phyloP scores from a whole-genome alignment of 495 filamentous ascomycete species.

The Aspergillus affinis region DNA sequence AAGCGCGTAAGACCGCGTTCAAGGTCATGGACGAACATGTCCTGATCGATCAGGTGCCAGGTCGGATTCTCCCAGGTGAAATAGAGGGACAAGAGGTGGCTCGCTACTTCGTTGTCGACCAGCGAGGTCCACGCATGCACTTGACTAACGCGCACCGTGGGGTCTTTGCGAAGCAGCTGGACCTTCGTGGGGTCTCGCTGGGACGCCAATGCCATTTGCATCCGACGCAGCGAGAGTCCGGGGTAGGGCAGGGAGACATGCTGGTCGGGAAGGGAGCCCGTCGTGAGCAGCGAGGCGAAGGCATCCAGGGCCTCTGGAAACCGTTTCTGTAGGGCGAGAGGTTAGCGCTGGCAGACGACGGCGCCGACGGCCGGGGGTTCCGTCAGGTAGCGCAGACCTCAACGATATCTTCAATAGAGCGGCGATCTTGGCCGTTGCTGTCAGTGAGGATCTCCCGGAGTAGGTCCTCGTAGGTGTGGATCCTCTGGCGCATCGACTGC shows the following conservation, averaged over 20 bases:
- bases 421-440: conserved; percentile 1
- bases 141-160: conserved; percentile 17
- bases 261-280: conserved; percentile 13
- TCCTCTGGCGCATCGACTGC: conserved; percentile 4
- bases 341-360: conserved; percentile 2
- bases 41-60: conserved; percentile 28
- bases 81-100: conserved; percentile 30
- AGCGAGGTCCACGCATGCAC: conserved; percentile 26
- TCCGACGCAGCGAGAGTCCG: conserved; percentile 18
- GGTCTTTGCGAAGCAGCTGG: conserved; percentile 12
- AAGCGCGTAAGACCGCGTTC: conserved; percentile 15
- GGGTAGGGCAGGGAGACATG: conserved; percentile 12
- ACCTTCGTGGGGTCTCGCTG: conserved; percentile 1
- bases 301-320: conserved; percentile 13
- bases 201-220: conserved; percentile 17
- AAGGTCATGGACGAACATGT: conserved; percentile 23
- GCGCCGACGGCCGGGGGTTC: not conserved
- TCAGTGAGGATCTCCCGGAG: conserved; percentile 15
- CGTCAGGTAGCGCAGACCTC: conserved; percentile 1
- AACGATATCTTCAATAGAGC: conserved; percentile 14
- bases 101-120: conserved; percentile 24
- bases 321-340: conserved; percentile 7
- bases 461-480: conserved; percentile 16
- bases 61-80: conserved; percentile 33
- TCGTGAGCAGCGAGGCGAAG: conserved; percentile 11